Percentiles rank a stretch among this genome's conserved stretches.
phyloP scores from a whole-genome alignment of 306 rosid species.

The Citrullus colocynthis region DNA sequence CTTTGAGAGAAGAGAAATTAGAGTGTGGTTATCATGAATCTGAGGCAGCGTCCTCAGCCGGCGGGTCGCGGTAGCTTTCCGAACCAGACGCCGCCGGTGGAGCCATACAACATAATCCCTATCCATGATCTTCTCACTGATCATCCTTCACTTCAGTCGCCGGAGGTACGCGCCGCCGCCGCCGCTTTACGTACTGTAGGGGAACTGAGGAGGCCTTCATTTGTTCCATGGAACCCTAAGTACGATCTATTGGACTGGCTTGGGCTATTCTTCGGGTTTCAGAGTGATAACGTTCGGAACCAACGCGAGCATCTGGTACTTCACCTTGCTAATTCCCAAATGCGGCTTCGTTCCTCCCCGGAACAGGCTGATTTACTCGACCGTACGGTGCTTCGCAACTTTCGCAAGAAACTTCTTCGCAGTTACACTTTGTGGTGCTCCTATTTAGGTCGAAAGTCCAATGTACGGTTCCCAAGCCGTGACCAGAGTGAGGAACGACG shows the following conservation, averaged over 20 bases:
- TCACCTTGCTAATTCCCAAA: conserved; percentile 83
- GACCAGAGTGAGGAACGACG: conserved; percentile 34
- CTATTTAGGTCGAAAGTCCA: conserved; percentile 48
- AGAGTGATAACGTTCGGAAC: conserved; percentile 67
- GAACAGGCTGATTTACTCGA: conserved; percentile 31
- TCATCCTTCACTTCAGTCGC: conserved; percentile 73
- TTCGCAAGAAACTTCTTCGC: conserved; percentile 45
- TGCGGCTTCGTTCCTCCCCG: conserved; percentile 61
- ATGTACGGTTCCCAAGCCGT: conserved; percentile 18
- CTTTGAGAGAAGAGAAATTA: background rate
- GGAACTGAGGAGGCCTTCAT: conserved; percentile 59
- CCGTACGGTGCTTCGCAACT: conserved; percentile 31
- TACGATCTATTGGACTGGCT: conserved; percentile 86
- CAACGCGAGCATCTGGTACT: conserved; percentile 93
- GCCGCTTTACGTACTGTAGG: conserved; percentile 67
- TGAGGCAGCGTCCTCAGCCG: conserved; percentile 12
- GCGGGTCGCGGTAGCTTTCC: background rate
- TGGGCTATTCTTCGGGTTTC: conserved; percentile 61
- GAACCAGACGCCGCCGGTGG: conserved; percentile 8
- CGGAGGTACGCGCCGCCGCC: conserved; percentile 81
- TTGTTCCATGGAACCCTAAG: conserved; percentile 28
- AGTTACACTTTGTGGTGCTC: conserved; percentile 79
- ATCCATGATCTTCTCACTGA: conserved; percentile 55
- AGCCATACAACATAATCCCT: conserved; percentile 72
- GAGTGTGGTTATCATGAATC: background rate